phyloP scores from a whole-genome alignment of 2,329 filamentous ascomycete species.

The Diaporthe sp. region DNA sequence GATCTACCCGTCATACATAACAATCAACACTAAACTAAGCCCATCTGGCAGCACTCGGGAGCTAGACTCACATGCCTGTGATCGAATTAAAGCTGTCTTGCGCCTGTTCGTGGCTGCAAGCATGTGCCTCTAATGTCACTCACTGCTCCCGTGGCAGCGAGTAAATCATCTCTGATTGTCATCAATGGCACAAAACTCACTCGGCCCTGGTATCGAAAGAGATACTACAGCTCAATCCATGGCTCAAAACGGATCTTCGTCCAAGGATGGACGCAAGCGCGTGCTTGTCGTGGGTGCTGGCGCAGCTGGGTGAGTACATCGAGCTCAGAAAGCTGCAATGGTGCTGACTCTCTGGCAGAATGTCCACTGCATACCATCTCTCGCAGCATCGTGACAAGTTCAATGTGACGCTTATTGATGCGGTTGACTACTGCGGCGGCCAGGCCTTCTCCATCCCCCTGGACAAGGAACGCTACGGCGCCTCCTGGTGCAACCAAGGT shows the following conservation, averaged over 20 bases:
- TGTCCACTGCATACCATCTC: conserved; percentile 72
- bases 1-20: conserved; percentile 32
- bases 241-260: conserved; percentile 21
- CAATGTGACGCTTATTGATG: conserved; percentile 69
- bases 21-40: conserved; percentile 14
- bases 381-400: conserved; percentile 71
- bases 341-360: conserved; percentile 45
- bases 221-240: background rate
- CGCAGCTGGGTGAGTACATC: conserved; percentile 52
- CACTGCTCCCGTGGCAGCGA: background rate
- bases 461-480: conserved; percentile 70
- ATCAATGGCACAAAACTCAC: conserved; percentile 11
- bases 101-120: background rate
- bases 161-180: background rate
- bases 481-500: conserved; percentile 73
- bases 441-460: conserved; percentile 74
- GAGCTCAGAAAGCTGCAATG: background rate
- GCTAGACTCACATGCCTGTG: background rate
- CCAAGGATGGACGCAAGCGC: conserved; percentile 45
- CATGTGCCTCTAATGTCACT: background rate
- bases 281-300: conserved; percentile 58
- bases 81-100: background rate
- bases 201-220: conserved; percentile 24
- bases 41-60: background rate
- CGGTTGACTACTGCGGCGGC: conserved; percentile 71